Evolutionary conservation across 148 eudicot genomes (phyloP).

Genomic region (Arctostaphylos glauca): DNA sequence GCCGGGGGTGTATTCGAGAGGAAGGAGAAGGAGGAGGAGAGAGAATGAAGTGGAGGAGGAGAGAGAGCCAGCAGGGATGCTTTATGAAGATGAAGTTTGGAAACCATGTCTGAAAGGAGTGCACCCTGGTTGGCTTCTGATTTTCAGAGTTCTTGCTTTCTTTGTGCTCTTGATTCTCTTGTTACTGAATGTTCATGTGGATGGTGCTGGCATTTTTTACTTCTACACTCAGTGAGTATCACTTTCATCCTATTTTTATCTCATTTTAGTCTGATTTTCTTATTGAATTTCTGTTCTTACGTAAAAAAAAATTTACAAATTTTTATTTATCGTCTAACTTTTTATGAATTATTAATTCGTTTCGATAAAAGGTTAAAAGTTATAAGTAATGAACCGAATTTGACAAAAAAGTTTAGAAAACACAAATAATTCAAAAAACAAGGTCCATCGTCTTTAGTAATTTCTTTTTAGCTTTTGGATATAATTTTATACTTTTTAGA

Average conservation of each 20-base stretch:
- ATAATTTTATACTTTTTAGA: too few species aligned
- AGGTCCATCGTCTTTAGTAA: too few species aligned
- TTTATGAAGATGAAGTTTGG: slow-evolving; percentile 80
- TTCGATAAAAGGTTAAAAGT: too few species aligned
- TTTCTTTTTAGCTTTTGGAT: too few species aligned
- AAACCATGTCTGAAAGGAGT: slow-evolving; percentile 67
- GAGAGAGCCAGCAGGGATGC: slow-evolving; percentile 31
- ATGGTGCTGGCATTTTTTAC: slow-evolving; percentile 63
- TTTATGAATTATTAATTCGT: too few species aligned
- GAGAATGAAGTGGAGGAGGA: slow-evolving; percentile 11
- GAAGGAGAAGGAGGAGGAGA: not conserved
- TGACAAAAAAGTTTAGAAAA: too few species aligned
- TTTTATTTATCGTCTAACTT: too few species aligned
- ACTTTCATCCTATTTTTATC: not conserved
- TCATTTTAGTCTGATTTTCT: not conserved
- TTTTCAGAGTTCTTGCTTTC: slow-evolving; percentile 57
- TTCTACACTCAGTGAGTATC: slow-evolving; percentile 79
- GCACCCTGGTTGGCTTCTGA: slow-evolving; percentile 80
- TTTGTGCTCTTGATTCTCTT: slow-evolving; percentile 58
- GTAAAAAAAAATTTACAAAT: too few species aligned
- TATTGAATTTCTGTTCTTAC: too few species aligned
- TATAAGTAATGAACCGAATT: too few species aligned
- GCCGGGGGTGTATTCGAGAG: slow-evolving; percentile 8
- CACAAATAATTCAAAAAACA: not conserved
- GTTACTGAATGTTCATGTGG: slow-evolving; percentile 57